Percentiles rank a stretch among this genome's conserved stretches.
phyloP scores from a whole-genome alignment of 306 rosid genomes.

The Cicer yamashitae region DNA sequence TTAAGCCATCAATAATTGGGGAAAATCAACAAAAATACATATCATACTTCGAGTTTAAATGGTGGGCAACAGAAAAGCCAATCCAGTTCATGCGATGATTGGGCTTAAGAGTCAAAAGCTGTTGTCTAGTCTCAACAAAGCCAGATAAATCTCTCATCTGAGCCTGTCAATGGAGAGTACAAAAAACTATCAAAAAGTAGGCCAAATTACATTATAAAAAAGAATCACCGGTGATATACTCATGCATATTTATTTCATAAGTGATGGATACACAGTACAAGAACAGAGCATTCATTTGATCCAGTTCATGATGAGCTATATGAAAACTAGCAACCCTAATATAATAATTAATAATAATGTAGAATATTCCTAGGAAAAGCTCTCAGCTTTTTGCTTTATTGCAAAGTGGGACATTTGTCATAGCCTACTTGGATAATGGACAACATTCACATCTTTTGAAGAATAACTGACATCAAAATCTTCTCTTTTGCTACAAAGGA shows the following conservation, averaged over 20 bases:
- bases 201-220: slow-evolving; percentile 28
- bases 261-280: neutral
- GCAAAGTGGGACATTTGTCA: neutral
- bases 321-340: neutral
- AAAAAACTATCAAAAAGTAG: slow-evolving; percentile 37
- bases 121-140: slow-evolving; percentile 97
- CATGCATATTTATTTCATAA: slow-evolving; percentile 1
- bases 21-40: slow-evolving; percentile 23
- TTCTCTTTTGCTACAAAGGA: slow-evolving; percentile 6
- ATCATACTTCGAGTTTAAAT: slow-evolving; percentile 84
- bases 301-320: slow-evolving; percentile 9
- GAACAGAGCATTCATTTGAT: neutral
- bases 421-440: neutral
- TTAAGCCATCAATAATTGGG: slow-evolving; percentile 14
- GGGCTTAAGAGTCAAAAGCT: slow-evolving; percentile 88
- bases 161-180: slow-evolving; percentile 62
- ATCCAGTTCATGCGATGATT: slow-evolving; percentile 99
- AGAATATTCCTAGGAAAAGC: neutral
- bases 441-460: neutral
- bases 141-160: slow-evolving; percentile 98
- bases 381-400: neutral
- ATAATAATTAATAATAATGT: neutral
- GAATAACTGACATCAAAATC: slow-evolving; percentile 3
- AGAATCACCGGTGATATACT: neutral
- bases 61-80: slow-evolving; percentile 94